These are phyloP conservation scores for Boletus eberwhitei DNA, from an alignment of 768 basidiomycete genomes.

Conservation along the genomic window DNA sequence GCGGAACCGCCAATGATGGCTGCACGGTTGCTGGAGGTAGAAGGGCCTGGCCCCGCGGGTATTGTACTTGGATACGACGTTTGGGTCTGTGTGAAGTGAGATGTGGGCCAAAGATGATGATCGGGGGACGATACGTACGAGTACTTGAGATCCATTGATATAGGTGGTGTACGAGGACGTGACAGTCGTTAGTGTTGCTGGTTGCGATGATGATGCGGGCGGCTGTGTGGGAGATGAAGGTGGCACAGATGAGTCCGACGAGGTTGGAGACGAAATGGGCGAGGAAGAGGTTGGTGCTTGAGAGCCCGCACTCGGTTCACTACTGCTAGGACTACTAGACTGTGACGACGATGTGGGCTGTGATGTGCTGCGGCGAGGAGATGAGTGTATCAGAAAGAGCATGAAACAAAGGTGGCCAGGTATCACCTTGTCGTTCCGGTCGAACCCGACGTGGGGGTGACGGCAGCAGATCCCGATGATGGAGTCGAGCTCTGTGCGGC, in stretches of 20 bases:
- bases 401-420: neutral
- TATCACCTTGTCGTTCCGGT: conserved; percentile 16
- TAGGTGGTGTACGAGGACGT: conserved; percentile 19
- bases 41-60: neutral
- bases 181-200: conserved; percentile 14
- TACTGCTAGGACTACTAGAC: neutral
- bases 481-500: neutral
- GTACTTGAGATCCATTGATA: conserved; percentile 9
- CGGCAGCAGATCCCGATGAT: neutral
- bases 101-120: neutral
- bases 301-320: neutral
- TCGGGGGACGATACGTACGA: conserved; percentile 11
- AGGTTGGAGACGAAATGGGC: neutral
- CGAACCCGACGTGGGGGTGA: conserved; percentile 1
- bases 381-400: neutral
- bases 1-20: conserved; percentile 43
- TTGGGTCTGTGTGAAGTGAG: conserved; percentile 7
- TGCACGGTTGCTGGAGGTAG: conserved; percentile 26
- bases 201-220: conserved; percentile 4
- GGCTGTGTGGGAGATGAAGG: neutral
- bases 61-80: conserved; percentile 21
- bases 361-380: neutral
- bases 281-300: conserved; percentile 1
- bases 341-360: neutral
- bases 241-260: neutral